phyloP scores from a whole-genome alignment of 225 moss, liverwort and hornwort species.

The Sphagnum contortum region DNA sequence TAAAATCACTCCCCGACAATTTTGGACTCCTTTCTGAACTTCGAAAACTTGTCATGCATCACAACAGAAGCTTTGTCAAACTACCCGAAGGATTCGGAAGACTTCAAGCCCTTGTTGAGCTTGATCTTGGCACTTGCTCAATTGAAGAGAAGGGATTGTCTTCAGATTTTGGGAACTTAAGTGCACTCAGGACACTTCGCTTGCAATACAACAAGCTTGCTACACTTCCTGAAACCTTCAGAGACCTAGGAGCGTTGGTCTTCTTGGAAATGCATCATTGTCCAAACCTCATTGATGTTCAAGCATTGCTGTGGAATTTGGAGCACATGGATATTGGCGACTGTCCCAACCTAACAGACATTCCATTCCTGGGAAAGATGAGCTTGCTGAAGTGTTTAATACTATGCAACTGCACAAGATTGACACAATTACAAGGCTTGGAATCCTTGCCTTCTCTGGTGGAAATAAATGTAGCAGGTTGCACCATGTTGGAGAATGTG shows the following conservation, averaged over 20 bases:
- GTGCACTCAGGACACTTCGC: conserved; percentile 2
- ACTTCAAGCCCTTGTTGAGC: neutral
- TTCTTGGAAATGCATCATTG: neutral
- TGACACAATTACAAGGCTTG: conserved; percentile 7
- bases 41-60: neutral
- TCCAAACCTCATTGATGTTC: neutral
- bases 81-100: neutral
- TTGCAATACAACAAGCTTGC: neutral
- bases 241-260: neutral
- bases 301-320: conserved; percentile 11
- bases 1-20: neutral
- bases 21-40: conserved; percentile 1
- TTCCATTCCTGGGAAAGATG: conserved; percentile 3
- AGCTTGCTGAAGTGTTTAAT: conserved; percentile 1
- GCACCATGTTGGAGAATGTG: conserved; percentile 4
- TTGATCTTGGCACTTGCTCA: conserved; percentile 2
- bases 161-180: neutral
- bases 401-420: conserved; percentile 11
- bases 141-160: conserved; percentile 1
- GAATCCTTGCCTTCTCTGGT: conserved; percentile 14
- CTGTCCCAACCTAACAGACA: neutral
- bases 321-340: conserved; percentile 6
- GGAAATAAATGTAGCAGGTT: conserved; percentile 1
- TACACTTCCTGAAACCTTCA: conserved; percentile 9
- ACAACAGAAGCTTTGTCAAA: neutral